Conservation (phyloP, 192 early-diverging fungal species). For the Thoreauomyces humboldtii region DNA sequence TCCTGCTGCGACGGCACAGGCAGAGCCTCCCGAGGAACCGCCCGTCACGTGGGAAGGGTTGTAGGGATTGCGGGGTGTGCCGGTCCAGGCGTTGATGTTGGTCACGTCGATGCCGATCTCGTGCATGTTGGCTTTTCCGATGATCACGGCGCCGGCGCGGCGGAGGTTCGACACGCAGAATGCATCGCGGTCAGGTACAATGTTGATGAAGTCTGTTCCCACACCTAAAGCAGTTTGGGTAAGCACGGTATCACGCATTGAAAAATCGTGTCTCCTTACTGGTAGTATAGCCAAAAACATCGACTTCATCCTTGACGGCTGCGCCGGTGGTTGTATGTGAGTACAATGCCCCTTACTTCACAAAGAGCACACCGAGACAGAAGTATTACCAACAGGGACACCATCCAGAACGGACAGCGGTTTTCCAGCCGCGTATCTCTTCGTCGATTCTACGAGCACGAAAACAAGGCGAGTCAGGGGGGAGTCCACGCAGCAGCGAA, state of each 20-base stretch:
- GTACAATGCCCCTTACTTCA: too few relatives aligned
- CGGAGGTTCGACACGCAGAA: conserved; percentile 48
- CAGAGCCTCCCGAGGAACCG: conserved; percentile 71
- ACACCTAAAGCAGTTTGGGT: too few relatives aligned
- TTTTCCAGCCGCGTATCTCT: conserved; percentile 44
- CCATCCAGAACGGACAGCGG: conserved; percentile 69
- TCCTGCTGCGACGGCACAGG: conserved; percentile 58
- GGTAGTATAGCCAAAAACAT: conserved; percentile 49
- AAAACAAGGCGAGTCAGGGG: too few relatives aligned
- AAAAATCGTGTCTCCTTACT: conserved; percentile 7
- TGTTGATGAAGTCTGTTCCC: conserved; percentile 64
- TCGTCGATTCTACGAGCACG: conserved; percentile 1
- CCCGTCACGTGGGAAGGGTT: conserved; percentile 55
- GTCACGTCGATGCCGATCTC: conserved; percentile 68
- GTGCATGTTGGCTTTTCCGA: conserved; percentile 72
- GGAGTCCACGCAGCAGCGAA: too few relatives aligned
- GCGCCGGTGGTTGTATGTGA: not conserved
- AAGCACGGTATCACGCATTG: too few relatives aligned
- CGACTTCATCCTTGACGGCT: conserved; percentile 70
- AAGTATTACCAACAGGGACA: conserved; percentile 59
- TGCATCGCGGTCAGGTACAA: conserved; percentile 51
- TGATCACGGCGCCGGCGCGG: conserved; percentile 59
- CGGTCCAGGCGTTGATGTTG: conserved; percentile 59
- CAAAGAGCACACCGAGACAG: too few relatives aligned
- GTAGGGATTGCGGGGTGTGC: conserved; percentile 66